phyloP scores from a whole-genome alignment of 2,329 filamentous ascomycete genomes.

The Pseudogymnoascus sp. region DNA sequence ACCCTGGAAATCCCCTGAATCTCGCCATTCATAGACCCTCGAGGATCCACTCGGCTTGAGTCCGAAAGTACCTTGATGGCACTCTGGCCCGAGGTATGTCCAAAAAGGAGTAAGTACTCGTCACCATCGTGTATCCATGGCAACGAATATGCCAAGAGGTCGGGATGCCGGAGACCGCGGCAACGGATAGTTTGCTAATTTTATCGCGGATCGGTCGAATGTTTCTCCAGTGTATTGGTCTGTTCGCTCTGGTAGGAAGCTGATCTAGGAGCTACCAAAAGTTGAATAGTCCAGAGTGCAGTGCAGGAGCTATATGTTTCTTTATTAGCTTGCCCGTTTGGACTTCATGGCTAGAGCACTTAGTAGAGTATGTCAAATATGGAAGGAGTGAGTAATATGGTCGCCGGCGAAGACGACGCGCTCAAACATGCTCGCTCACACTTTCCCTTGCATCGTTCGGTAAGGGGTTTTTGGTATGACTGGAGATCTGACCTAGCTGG shows the following conservation, averaged over 20 bases:
- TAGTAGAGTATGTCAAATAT: background rate
- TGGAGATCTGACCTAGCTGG: background rate
- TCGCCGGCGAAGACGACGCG: background rate
- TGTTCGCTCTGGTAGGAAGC: background rate
- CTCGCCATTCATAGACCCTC: slow-evolving; percentile 7
- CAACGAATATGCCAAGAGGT: background rate
- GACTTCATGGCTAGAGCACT: background rate
- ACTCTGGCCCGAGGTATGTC: background rate
- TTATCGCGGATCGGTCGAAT: background rate
- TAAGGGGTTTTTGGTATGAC: background rate
- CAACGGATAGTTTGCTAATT: background rate
- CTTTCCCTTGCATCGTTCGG: background rate
- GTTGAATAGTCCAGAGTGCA: background rate
- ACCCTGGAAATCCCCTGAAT: slow-evolving; percentile 8
- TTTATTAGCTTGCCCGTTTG: background rate
- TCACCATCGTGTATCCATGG: slow-evolving; percentile 1
- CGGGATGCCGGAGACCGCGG: background rate
- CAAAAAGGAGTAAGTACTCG: slow-evolving; percentile 1
- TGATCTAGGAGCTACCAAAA: background rate
- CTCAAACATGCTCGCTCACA: background rate
- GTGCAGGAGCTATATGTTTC: background rate
- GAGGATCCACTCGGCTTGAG: slow-evolving; percentile 1
- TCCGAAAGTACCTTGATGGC: slow-evolving; percentile 2
- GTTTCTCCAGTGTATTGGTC: background rate
- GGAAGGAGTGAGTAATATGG: background rate